Percentiles rank a stretch among this genome's conserved stretches.
These are phyloP conservation scores for Asterophora parasitica DNA, from an alignment of 768 basidiomycete species.

Conservation along the genomic window DNA sequence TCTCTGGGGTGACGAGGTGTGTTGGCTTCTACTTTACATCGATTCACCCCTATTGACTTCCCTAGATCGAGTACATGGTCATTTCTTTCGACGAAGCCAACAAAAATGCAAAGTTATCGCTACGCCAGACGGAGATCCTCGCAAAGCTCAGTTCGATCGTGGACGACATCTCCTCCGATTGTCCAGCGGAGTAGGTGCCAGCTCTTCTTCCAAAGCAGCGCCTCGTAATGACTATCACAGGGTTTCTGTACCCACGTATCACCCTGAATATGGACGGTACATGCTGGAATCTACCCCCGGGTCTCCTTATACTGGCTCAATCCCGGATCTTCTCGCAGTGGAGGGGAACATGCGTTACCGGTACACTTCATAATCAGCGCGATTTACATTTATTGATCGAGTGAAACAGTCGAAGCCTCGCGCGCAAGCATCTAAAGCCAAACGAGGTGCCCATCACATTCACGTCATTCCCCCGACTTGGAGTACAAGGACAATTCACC, in stretches of 20 bases:
- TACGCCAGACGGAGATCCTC: slow-evolving; percentile 95
- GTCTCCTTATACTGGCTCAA: slow-evolving; percentile 85
- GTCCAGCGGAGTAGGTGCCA: slow-evolving; percentile 51
- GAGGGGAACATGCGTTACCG: slow-evolving; percentile 95
- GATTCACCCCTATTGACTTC: slow-evolving; percentile 13
- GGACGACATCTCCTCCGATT: slow-evolving; percentile 56
- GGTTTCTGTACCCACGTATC: slow-evolving; percentile 80
- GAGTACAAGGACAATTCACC: slow-evolving; percentile 85
- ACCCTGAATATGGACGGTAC: slow-evolving; percentile 97
- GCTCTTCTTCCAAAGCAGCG: slow-evolving; percentile 2
- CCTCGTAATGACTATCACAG: slow-evolving; percentile 29
- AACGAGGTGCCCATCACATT: slow-evolving; percentile 91
- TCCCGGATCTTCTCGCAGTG: slow-evolving; percentile 82
- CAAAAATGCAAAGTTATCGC: slow-evolving; percentile 82
- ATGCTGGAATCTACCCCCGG: slow-evolving; percentile 99
- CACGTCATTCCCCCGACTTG: slow-evolving; percentile 93
- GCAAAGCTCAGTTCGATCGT: slow-evolving; percentile 68
- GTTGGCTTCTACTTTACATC: slow-evolving; percentile 10
- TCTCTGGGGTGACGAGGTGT: slow-evolving; percentile 97
- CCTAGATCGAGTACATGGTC: slow-evolving; percentile 94
- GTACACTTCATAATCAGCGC: slow-evolving; percentile 32
- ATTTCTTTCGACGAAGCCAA: slow-evolving; percentile 73
- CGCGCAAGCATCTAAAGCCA: slow-evolving; percentile 72
- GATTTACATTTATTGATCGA: slow-evolving; percentile 1
- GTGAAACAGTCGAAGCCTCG: slow-evolving; percentile 66